A percentile compares a stretch with the other conserved stretches of the same genome.
Conservation (phyloP, 2,329 filamentous ascomycete genomes). For the Zopfia rhizophila region DNA sequence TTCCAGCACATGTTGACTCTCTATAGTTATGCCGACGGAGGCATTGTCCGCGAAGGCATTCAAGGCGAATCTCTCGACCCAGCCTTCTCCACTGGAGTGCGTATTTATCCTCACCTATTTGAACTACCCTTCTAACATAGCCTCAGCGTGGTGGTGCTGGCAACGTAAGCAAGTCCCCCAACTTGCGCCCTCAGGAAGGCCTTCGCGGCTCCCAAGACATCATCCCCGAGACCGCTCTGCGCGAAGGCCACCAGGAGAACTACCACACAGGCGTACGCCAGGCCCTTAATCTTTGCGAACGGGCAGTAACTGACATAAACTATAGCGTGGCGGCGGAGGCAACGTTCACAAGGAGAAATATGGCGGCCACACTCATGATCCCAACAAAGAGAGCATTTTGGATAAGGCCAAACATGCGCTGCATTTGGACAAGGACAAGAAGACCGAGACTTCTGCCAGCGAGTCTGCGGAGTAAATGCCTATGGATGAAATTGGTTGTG, state of each 20-base stretch:
- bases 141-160: conserved; percentile 53
- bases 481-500: too few species aligned
- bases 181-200: conserved; percentile 36
- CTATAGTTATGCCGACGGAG: conserved; percentile 54
- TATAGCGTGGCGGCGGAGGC: conserved; percentile 56
- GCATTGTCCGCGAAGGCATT: conserved; percentile 58
- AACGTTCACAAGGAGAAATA: conserved; percentile 61
- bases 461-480: conserved; percentile 27
- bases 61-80: conserved; percentile 49
- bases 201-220: conserved; percentile 50
- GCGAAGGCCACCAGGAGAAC: conserved; percentile 53
- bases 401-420: conserved; percentile 59
- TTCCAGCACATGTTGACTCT: conserved; percentile 11
- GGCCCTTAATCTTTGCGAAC: background rate
- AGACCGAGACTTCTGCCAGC: conserved; percentile 39
- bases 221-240: conserved; percentile 56
- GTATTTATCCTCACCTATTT: conserved; percentile 8
- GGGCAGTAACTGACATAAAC: conserved; percentile 21
- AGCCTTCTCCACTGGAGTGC: conserved; percentile 54
- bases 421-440: conserved; percentile 48
- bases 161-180: conserved; percentile 53
- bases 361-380: conserved; percentile 55
- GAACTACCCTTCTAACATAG: conserved; percentile 2
- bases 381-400: conserved; percentile 49
- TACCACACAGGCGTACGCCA: conserved; percentile 59